Evolutionary conservation across 225 moss, liverwort and hornwort species (phyloP), one percentile per base, ranked within the genome.

Genomic region (Anthoceros angustus): DNA sequence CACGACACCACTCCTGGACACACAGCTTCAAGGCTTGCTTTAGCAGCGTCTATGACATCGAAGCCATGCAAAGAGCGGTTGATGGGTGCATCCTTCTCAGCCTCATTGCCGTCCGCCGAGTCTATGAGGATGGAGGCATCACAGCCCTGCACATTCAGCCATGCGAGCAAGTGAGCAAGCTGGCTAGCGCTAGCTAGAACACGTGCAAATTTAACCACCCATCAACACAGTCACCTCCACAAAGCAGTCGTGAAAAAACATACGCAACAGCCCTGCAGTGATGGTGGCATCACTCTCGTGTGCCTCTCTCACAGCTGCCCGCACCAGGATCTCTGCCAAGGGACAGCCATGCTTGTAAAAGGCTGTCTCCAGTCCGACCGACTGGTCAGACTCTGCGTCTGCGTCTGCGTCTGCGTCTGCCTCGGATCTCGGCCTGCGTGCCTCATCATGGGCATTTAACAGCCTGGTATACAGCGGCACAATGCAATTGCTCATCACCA

Each of bases 171-270:
- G 10, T 16, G 16, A 0, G 45, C 10, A 16, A 16, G 45, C 10
- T 46, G 12, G 10, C 10, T 16, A 16, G 45, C 5, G 7, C 23
- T 55, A 18, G 23, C 55, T 23, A 18, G 5, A 18, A 18, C 55
- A 32, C 32, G 2, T 32, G 32, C 32, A 32, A 32, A 32, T 32
- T 32, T 32, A 32, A 32, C 32, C 32, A 4, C 32, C 32, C 1
- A 32, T 32, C 32, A 32, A 32, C 32, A 32, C 32, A 32, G 32
- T 55, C 55, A 55, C 55, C 55, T 55, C 55, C 55, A 55, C 55
- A 20, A 55, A 55, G 55, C 55, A 55, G 55, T 55, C 55, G 55
- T 55, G 55, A 55, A 55, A 55, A 15, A 9, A 23, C 55, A 55
- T 9, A 7, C 55, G 55, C 55, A 55, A 15, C 18, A 55, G 55